Conservation (phyloP, 345 rosid genomes). For the Brassica napus region DNA sequence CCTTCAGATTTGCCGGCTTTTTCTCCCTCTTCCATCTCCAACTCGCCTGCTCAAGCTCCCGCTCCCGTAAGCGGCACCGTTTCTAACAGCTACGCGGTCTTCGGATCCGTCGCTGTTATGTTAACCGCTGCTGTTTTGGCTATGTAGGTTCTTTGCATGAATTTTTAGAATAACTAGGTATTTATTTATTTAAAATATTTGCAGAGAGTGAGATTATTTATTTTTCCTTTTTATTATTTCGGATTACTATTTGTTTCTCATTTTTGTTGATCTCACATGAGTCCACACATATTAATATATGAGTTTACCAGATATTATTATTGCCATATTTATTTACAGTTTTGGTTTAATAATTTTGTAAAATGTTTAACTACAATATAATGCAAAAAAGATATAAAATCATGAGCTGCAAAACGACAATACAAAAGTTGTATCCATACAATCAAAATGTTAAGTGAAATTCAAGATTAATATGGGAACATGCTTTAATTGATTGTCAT, state of each 20-base stretch:
- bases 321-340: not conserved
- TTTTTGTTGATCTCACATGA: not conserved
- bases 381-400: not conserved
- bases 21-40: conserved; percentile 25
- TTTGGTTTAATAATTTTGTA: not conserved
- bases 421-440: not conserved
- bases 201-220: conserved; percentile 1
- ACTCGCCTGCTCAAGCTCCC: conserved; percentile 44
- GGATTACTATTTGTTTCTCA: not conserved
- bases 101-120: conserved; percentile 36
- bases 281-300: conserved; percentile 12
- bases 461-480: not conserved
- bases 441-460: not conserved
- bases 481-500: not conserved
- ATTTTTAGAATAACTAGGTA: not conserved
- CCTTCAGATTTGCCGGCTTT: conserved; percentile 23
- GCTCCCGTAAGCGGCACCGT: conserved; percentile 38
- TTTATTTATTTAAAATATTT: conserved; percentile 29
- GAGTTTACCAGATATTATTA: conserved; percentile 3
- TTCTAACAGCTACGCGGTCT: conserved; percentile 28
- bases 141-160: conserved; percentile 10
- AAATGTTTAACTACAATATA: not conserved
- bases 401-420: not conserved
- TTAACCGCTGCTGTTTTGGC: conserved; percentile 44
- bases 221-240: not conserved